Evolutionary conservation across 371 early-diverging fungal species (phyloP).

Genomic region (Mucor mucedo): DNA sequence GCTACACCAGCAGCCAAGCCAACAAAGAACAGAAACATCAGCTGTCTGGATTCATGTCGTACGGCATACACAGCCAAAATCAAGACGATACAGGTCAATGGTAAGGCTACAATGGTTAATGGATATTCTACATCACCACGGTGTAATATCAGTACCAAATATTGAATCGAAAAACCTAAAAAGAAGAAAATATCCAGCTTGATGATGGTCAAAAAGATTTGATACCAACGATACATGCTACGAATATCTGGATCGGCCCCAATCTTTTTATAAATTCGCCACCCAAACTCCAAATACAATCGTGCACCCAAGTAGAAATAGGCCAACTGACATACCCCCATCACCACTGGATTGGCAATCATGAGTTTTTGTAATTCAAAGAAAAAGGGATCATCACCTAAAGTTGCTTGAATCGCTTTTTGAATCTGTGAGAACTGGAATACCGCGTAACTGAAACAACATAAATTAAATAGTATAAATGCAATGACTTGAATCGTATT

Average conservation of each 20-base stretch:
- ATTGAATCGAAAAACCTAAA: slow-evolving; percentile 87
- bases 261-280: slow-evolving; percentile 35
- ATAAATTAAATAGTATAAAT: slow-evolving; percentile 80
- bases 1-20: slow-evolving; percentile 73
- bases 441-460: slow-evolving; percentile 78
- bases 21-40: slow-evolving; percentile 74
- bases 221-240: slow-evolving; percentile 84
- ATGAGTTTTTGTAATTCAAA: slow-evolving; percentile 33
- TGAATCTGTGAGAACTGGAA: slow-evolving; percentile 66
- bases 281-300: slow-evolving; percentile 87
- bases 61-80: slow-evolving; percentile 83
- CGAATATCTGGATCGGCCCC: slow-evolving; percentile 63
- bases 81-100: slow-evolving; percentile 73
- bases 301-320: slow-evolving; percentile 52
- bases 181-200: slow-evolving; percentile 91
- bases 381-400: not conserved
- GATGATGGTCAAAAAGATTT: slow-evolving; percentile 83
- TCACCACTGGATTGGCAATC: slow-evolving; percentile 47
- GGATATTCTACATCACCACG: slow-evolving; percentile 78
- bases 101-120: slow-evolving; percentile 84
- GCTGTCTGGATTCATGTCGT: slow-evolving; percentile 49
- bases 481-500: slow-evolving; percentile 92
- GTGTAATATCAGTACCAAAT: slow-evolving; percentile 76
- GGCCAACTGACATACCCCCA: slow-evolving; percentile 46
- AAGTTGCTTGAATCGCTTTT: slow-evolving; percentile 18